Percentiles rank a stretch among this genome's conserved stretches.
Conservation (phyloP, 2,329 filamentous ascomycete species). For the Colletotrichum caudatum region DNA sequence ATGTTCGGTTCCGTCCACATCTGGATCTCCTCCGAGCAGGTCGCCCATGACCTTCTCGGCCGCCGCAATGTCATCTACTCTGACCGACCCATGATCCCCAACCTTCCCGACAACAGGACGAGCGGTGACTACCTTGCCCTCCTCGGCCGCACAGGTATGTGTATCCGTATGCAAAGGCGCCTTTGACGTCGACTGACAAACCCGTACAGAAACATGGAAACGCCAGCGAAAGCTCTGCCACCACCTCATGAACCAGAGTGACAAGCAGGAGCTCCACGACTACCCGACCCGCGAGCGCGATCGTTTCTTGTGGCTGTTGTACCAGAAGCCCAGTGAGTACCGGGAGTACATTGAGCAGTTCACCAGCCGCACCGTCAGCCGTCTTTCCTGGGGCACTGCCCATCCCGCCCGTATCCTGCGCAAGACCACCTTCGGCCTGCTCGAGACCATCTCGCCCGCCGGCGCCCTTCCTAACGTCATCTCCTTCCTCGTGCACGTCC, state of each 20-base stretch:
- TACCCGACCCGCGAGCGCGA: slow-evolving; percentile 61
- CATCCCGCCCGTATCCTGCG: slow-evolving; percentile 55
- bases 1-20: slow-evolving; percentile 61
- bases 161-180: background rate
- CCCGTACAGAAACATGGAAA: slow-evolving; percentile 58
- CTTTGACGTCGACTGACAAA: background rate
- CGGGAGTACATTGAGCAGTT: slow-evolving; percentile 61
- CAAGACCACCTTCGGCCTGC: slow-evolving; percentile 59
- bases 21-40: slow-evolving; percentile 60
- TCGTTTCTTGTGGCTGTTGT: slow-evolving; percentile 58
- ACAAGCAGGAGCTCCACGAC: slow-evolving; percentile 53
- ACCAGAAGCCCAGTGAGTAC: slow-evolving; percentile 55
- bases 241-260: slow-evolving; percentile 56
- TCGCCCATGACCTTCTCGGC: slow-evolving; percentile 60
- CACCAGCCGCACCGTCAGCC: slow-evolving; percentile 59
- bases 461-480: slow-evolving; percentile 58
- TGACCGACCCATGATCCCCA: slow-evolving; percentile 61
- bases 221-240: slow-evolving; percentile 60
- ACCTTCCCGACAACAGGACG: slow-evolving; percentile 60
- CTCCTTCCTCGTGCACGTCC: slow-evolving; percentile 55
- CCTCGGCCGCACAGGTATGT: slow-evolving; percentile 56
- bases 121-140: slow-evolving; percentile 61
- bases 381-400: slow-evolving; percentile 60
- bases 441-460: slow-evolving; percentile 59
- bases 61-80: slow-evolving; percentile 58